Percentiles rank a stretch among this genome's conserved stretches.
These are phyloP conservation scores for Deuterostichococcus epilithicus DNA, from an alignment of 139 green algal genomes.

Conservation along the genomic window DNA sequence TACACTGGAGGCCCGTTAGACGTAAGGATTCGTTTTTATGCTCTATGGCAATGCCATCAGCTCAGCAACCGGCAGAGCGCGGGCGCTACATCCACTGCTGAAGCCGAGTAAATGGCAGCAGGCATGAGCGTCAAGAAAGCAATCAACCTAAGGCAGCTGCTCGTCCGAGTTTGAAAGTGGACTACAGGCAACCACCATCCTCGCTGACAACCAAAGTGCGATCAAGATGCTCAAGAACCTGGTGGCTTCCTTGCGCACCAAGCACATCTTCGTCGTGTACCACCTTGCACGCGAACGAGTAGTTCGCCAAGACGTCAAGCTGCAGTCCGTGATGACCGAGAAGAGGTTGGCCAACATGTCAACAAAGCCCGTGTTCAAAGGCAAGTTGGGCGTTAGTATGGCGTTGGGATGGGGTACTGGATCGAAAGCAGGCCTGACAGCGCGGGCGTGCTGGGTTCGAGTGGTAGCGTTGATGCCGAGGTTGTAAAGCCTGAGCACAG, in stretches of 20 bases:
- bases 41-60: constrained; percentile 34
- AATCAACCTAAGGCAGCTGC: constrained; percentile 36
- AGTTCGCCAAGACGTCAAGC: constrained; percentile 6
- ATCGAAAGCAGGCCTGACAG: too few species aligned
- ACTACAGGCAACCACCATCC: constrained; percentile 1
- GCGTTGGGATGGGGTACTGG: too few species aligned
- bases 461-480: too few species aligned
- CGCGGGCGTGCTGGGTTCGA: too few species aligned
- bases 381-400: too few species aligned
- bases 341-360: constrained; percentile 23
- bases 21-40: too few species aligned
- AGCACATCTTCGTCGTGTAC: constrained; percentile 41
- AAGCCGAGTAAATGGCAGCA: constrained; percentile 51
- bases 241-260: constrained; percentile 13
- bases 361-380: constrained; percentile 24
- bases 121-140: constrained; percentile 33
- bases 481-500: too few species aligned
- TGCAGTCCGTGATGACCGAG: constrained; percentile 16
- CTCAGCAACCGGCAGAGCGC: constrained; percentile 40
- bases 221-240: constrained; percentile 28
- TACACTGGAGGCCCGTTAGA: too few species aligned
- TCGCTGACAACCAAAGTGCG: constrained; percentile 38
- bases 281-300: constrained; percentile 32
- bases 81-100: constrained; percentile 44
- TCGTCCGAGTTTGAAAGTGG: constrained; percentile 14